Evolutionary conservation across 352 stramenopile species (phyloP).

Genomic region (Phytophthora rubi): DNA sequence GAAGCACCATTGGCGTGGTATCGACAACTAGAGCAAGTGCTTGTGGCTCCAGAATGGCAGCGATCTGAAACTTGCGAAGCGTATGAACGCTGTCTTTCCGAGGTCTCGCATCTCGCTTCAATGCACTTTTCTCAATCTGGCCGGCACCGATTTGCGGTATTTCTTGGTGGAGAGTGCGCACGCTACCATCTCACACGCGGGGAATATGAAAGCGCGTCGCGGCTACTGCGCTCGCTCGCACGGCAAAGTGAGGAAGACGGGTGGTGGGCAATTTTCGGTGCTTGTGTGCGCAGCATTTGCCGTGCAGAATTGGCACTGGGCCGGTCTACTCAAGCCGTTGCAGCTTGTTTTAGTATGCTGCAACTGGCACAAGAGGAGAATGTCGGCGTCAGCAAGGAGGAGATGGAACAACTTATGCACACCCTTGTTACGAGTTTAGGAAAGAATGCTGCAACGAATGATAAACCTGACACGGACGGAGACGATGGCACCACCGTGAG

Average conservation of each 20-base stretch:
- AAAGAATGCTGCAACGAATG: neutral
- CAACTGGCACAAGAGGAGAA: constrained; percentile 56
- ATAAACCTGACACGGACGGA: constrained; percentile 6
- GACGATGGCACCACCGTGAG: constrained; percentile 6
- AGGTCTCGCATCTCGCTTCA: constrained; percentile 78
- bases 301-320: constrained; percentile 60
- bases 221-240: constrained; percentile 68
- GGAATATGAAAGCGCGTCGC: constrained; percentile 71
- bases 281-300: constrained; percentile 64
- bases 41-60: constrained; percentile 35
- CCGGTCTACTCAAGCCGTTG: constrained; percentile 57
- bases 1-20: constrained; percentile 53
- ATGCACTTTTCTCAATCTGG: constrained; percentile 78
- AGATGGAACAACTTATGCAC: constrained; percentile 57
- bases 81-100: constrained; percentile 68
- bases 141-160: constrained; percentile 79
- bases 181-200: constrained; percentile 59
- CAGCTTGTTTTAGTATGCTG: constrained; percentile 71
- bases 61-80: constrained; percentile 24
- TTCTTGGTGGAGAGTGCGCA: constrained; percentile 74
- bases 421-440: constrained; percentile 52
- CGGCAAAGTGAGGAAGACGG: constrained; percentile 81
- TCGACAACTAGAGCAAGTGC: constrained; percentile 50
- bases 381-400: constrained; percentile 50
- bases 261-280: constrained; percentile 69